These are phyloP conservation scores for Smittium culicis DNA, from an alignment of 371 early-diverging fungal species.

Conservation along the genomic window DNA sequence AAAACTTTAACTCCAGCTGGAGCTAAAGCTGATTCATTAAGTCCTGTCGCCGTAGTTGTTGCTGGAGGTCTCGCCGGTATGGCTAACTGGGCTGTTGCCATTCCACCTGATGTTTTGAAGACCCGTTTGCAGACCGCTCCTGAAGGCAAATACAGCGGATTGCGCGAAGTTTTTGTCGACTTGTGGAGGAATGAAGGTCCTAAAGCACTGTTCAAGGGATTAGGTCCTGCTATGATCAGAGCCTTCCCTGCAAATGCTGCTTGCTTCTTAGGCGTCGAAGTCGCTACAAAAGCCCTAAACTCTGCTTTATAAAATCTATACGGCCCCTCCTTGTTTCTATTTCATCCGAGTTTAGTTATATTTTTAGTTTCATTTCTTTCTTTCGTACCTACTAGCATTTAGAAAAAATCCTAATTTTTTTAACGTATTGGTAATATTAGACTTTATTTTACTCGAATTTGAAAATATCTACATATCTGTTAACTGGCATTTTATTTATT, in stretches of 20 bases:
- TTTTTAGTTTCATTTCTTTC: too few species aligned
- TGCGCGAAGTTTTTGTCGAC: constrained; percentile 62
- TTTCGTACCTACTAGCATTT: too few species aligned
- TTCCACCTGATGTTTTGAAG: constrained; percentile 93
- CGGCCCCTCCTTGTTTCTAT: not conserved
- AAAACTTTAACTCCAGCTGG: constrained; percentile 56
- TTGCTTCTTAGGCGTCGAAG: constrained; percentile 60
- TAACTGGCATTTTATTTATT: too few species aligned
- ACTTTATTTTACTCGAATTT: too few species aligned
- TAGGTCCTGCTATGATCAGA: constrained; percentile 88
- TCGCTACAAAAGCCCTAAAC: constrained; percentile 49
- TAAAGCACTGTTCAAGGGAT: constrained; percentile 84
- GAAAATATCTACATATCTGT: too few species aligned
- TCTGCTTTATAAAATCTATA: constrained; percentile 44
- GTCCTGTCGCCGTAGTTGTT: constrained; percentile 66
- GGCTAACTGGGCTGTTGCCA: constrained; percentile 41
- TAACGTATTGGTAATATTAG: too few species aligned
- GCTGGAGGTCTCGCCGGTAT: constrained; percentile 75
- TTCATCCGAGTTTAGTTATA: not conserved
- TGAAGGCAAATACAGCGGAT: constrained; percentile 79
- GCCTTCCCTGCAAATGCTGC: constrained; percentile 92
- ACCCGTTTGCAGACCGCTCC: constrained; percentile 91
- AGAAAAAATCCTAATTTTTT: too few species aligned
- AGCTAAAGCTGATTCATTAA: constrained; percentile 49
- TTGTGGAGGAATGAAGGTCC: constrained; percentile 77